These are phyloP conservation scores for Penicillium goetzii DNA, from an alignment of 495 filamentous ascomycete species.

Conservation along the genomic window DNA sequence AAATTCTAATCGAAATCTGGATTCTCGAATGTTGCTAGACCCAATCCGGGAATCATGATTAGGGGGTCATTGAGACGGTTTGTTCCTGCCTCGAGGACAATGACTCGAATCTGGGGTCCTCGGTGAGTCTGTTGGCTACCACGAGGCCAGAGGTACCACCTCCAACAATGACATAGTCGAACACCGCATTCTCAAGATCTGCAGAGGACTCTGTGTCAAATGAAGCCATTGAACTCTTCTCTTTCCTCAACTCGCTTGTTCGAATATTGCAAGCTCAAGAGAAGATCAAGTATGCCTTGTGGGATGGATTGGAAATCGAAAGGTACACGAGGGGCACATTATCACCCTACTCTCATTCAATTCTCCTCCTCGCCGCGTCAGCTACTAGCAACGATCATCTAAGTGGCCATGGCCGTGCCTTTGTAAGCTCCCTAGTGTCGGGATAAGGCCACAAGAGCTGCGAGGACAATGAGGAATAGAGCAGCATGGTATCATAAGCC, in stretches of 20 bases:
- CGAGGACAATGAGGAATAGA: not conserved
- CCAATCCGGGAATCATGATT: slow-evolving; percentile 46
- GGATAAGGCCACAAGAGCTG: not conserved
- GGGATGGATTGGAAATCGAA: not conserved
- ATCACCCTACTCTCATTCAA: not conserved
- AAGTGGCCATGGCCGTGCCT: not conserved
- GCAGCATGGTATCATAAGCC: not conserved
- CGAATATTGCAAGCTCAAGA: not conserved
- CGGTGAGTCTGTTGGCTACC: slow-evolving; percentile 45
- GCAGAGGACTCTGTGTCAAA: not conserved
- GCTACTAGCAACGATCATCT: not conserved
- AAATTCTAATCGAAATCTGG: slow-evolving; percentile 58
- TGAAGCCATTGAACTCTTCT: not conserved
- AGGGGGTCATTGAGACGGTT: slow-evolving; percentile 44
- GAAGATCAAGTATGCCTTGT: not conserved
- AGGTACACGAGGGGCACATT: not conserved
- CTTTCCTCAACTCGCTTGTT: not conserved
- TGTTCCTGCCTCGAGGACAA: slow-evolving; percentile 56
- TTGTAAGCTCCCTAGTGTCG: not conserved
- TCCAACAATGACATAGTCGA: slow-evolving; percentile 6
- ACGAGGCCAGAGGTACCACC: slow-evolving; percentile 11
- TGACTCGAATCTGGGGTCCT: slow-evolving; percentile 44
- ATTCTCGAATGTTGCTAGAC: slow-evolving; percentile 41
- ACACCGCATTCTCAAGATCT: not conserved
- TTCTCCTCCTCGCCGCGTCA: not conserved